Evolutionary conservation across 257 asterid species (phyloP).

Genomic region (Euphrasia confusa): DNA sequence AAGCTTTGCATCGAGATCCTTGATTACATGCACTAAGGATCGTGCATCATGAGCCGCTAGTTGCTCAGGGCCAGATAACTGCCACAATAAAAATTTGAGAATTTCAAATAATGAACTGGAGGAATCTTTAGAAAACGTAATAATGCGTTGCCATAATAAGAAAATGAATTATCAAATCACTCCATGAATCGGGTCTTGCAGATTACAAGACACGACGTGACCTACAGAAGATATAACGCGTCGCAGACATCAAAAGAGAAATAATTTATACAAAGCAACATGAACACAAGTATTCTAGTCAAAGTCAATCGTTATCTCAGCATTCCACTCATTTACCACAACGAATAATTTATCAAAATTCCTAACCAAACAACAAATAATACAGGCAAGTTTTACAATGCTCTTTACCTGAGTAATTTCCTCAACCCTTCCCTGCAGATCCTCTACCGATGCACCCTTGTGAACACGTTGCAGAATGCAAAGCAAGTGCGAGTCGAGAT

Average conservation of each 20-base stretch:
- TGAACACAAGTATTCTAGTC: not conserved
- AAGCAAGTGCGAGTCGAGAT: not conserved
- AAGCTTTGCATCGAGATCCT: constrained; percentile 3
- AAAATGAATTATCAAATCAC: not conserved
- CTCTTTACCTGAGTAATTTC: constrained; percentile 2
- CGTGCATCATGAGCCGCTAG: constrained; percentile 2
- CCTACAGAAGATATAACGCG: too few species aligned
- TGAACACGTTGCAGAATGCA: not conserved
- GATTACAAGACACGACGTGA: too few species aligned
- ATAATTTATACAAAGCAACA: too few species aligned
- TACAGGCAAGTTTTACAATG: not conserved
- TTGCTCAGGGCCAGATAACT: not conserved
- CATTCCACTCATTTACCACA: not conserved
- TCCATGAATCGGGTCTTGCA: not conserved
- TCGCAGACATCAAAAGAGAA: too few species aligned
- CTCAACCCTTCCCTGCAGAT: not conserved
- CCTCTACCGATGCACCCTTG: not conserved
- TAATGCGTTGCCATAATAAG: not conserved
- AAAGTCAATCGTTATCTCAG: not conserved
- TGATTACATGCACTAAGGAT: not conserved
- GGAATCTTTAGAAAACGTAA: not conserved
- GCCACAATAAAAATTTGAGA: not conserved
- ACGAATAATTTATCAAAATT: not conserved
- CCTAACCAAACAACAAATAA: not conserved
- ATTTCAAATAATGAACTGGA: not conserved